Conservation (phyloP, 371 early-diverging fungal genomes). For the Vairimorpha ceranae region DNA sequence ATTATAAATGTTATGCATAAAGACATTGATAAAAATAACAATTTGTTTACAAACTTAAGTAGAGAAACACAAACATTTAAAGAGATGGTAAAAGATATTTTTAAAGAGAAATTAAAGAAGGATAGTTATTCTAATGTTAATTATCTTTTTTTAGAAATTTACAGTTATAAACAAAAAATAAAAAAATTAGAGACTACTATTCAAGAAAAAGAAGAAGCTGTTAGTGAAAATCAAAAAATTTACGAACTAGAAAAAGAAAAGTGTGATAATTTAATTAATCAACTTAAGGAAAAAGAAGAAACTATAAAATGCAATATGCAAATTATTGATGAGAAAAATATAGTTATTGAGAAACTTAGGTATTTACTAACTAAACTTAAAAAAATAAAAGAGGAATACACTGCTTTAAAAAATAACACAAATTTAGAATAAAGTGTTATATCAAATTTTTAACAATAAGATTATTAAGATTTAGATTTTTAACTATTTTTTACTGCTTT, state of each 20-base stretch:
- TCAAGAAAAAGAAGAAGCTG: not conserved
- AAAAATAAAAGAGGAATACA: not conserved
- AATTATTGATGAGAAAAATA: not conserved
- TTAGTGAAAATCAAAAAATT: not conserved
- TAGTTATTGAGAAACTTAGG: not conserved
- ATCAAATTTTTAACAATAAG: too few species aligned
- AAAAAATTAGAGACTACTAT: not conserved
- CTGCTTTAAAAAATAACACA: not conserved
- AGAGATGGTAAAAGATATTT: not conserved
- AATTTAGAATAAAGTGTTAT: not conserved
- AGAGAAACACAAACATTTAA: not conserved
- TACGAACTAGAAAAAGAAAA: not conserved
- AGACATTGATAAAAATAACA: not conserved
- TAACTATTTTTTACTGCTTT: too few species aligned
- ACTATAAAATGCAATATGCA: not conserved
- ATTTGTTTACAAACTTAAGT: not conserved
- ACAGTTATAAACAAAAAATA: not conserved
- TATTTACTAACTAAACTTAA: not conserved
- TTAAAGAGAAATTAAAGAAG: not conserved
- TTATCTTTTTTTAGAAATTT: not conserved
- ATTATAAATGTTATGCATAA: not conserved
- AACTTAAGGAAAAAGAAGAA: not conserved
- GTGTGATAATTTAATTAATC: not conserved
- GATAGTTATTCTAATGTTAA: not conserved
- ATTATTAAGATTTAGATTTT: too few species aligned